Conservation (phyloP, 164 flowering plant species). For the Houttuynia cordata region DNA sequence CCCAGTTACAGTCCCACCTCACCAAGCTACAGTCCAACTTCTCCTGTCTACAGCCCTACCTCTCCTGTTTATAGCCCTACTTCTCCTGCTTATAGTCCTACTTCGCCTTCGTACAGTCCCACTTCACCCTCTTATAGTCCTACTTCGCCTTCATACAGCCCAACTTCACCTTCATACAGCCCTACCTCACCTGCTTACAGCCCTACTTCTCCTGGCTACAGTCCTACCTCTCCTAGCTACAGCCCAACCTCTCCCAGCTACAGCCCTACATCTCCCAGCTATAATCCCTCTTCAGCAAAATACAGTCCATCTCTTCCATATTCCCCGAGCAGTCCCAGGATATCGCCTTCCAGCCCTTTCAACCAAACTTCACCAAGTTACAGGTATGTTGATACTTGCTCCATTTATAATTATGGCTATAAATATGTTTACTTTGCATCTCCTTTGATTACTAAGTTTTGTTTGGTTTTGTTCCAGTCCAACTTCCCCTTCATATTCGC, state of each 20-base stretch:
- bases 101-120: slow-evolving; percentile 88
- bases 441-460: not conserved
- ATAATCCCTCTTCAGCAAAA: slow-evolving; percentile 56
- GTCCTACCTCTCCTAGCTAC: slow-evolving; percentile 75
- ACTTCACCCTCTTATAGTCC: slow-evolving; percentile 93
- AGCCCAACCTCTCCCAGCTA: slow-evolving; percentile 78
- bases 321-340: slow-evolving; percentile 84
- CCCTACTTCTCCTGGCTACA: slow-evolving; percentile 77
- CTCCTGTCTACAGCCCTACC: slow-evolving; percentile 84
- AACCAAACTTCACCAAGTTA: slow-evolving; percentile 89
- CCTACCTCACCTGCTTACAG: slow-evolving; percentile 85
- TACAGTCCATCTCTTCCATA: slow-evolving; percentile 82
- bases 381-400: slow-evolving; percentile 33
- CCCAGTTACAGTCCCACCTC: slow-evolving; percentile 87
- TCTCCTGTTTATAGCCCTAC: slow-evolving; percentile 88
- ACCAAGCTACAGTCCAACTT: slow-evolving; percentile 77
- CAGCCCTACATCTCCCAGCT: slow-evolving; percentile 60
- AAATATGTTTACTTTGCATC: not conserved
- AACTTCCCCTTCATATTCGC: slow-evolving; percentile 95
- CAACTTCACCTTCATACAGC: slow-evolving; percentile 84
- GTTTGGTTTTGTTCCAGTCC: slow-evolving; percentile 45
- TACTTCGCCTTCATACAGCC: slow-evolving; percentile 88
- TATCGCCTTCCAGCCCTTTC: slow-evolving; percentile 80
- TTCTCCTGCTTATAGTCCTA: slow-evolving; percentile 88
- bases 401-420: not conserved